Base-by-base conservation (phyloP, 352 stramenopile species). In the Phytophthora parvispora region DNA sequence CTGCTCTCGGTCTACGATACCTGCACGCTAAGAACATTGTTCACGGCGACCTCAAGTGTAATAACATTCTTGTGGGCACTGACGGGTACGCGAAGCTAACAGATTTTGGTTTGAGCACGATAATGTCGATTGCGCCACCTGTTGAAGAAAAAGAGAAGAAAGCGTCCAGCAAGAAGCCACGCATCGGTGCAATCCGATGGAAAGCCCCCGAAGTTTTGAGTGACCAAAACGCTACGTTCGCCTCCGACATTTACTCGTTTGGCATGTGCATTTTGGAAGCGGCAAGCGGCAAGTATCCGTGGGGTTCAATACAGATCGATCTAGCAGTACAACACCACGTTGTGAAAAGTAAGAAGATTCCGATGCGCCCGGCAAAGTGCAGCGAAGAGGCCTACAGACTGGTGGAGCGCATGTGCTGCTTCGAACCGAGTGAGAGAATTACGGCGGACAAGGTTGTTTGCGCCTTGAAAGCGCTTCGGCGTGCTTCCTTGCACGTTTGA, bases 1-100 rank as follows among this genome's bases (percentile, higher is more conserved):
- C 60, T 2, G 70, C 67, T 3, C 32, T 78, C 18, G 89, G 85
- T 2, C 58, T 97, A 0, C 20, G 59, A 48, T 94, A 68, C 91
- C 27, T 86, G 87, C 72, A 61, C 25, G 13, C 38, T 5, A 15
- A 59, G 56, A 15, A 16, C 4, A 55, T 88, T 5, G 66, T 94
- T 16, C 87, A 96, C 18, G 29, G 22, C 6, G 67, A 69, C 61
- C 55, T 74, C 38, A 45, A 45, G 38, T 12, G 38, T 7, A 45
- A 45, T 18, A 45, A 45, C 38, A 24, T 45, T 45, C 60, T 60
- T 50, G 13, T 54, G 40, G 51, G 54, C 40, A 67, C 22, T 4
- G 27, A 63, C 31, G 3, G 36, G 15, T 25, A n/a, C 6, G 38
- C 38, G 9, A 45, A 45, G 38, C 22, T 45, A 18, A 45, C 38